Evolutionary conservation across 345 rosid species (phyloP).

Genomic region (Odontarrhena argentea): DNA sequence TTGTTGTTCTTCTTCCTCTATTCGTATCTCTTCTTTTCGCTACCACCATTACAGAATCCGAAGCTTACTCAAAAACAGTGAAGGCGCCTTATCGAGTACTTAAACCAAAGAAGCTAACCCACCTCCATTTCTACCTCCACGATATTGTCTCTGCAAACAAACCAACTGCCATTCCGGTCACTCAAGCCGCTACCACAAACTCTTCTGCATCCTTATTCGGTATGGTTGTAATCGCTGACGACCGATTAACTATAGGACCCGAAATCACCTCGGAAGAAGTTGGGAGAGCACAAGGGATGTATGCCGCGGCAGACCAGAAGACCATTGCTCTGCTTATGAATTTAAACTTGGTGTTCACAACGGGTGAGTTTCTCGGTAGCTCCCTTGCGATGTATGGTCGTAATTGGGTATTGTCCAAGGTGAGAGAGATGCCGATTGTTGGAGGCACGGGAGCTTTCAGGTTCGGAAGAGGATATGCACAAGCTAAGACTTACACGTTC

Average conservation of each 20-base stretch:
- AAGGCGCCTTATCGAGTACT: not conserved
- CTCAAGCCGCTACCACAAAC: not conserved
- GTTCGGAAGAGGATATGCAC: slow-evolving; percentile 53
- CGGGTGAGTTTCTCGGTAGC: slow-evolving; percentile 55
- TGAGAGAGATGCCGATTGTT: slow-evolving; percentile 60
- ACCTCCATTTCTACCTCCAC: slow-evolving; percentile 27
- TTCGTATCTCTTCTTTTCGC: slow-evolving; percentile 11
- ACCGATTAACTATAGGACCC: slow-evolving; percentile 45
- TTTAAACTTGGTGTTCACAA: slow-evolving; percentile 47
- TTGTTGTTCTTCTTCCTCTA: slow-evolving; percentile 11
- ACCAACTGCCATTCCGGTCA: not conserved
- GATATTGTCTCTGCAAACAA: slow-evolving; percentile 7
- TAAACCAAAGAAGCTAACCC: slow-evolving; percentile 20
- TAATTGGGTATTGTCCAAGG: slow-evolving; percentile 34
- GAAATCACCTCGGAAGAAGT: slow-evolving; percentile 50
- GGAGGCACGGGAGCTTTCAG: slow-evolving; percentile 62
- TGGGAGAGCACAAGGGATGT: slow-evolving; percentile 62
- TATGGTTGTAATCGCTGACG: slow-evolving; percentile 45
- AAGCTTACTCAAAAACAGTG: not conserved
- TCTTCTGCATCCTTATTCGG: slow-evolving; percentile 50
- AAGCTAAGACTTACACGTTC: slow-evolving; percentile 41
- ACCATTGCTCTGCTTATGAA: slow-evolving; percentile 45
- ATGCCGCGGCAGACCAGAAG: slow-evolving; percentile 34
- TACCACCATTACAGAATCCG: not conserved
- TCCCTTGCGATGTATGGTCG: slow-evolving; percentile 45